Base-by-base conservation (phyloP, 345 rosid species). In the Gossypium bickii region DNA sequence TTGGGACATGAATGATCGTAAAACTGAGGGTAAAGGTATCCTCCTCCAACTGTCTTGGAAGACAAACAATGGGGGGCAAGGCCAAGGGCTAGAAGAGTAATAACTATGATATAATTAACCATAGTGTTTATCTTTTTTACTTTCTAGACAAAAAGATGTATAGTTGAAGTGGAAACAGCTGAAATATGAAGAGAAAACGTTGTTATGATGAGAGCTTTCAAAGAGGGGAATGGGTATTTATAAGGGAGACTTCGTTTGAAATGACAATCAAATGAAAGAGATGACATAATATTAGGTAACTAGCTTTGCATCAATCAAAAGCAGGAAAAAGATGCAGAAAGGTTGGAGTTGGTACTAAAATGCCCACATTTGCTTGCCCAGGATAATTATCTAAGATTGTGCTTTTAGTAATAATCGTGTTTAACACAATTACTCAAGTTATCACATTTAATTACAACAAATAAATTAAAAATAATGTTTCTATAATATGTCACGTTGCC, bases 1-100 rank as follows among this genome's bases (percentile, higher is more conserved):
- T 84, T 82, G 0, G 96, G 96, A 82, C 97, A 93, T 3, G 92
- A 85, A 49, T 80, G 86, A 5, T 87, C 83, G 48, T 93, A 90
- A 24, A 80, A 93, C 25, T 80, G 80, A 0, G 94, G 88, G 71
- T 78, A 82, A 7, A 93, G 92, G 79, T 76, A 81, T 13, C 85
- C 85, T n/a, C 83, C 86, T 13, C 76, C 85, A 51, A n/a, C 16
- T 48, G 76, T 68, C 76, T 78, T 78, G 47, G 61, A 67, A 22
- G 80, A 78, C 65, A 87, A 66, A 74, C 85, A 84, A 51, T 81
- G 77, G 25, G 95, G 90, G 57, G 80, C 68, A 63, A 85, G 53
- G 65, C 84, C 83, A 71, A 59, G 41, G 41, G 34, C 63, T 11
- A 94, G 77, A 25, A 92, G 81, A 80, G 83, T 56, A 65, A 86